Conservation (phyloP, 495 filamentous ascomycete genomes). For the Xylaria curta region DNA sequence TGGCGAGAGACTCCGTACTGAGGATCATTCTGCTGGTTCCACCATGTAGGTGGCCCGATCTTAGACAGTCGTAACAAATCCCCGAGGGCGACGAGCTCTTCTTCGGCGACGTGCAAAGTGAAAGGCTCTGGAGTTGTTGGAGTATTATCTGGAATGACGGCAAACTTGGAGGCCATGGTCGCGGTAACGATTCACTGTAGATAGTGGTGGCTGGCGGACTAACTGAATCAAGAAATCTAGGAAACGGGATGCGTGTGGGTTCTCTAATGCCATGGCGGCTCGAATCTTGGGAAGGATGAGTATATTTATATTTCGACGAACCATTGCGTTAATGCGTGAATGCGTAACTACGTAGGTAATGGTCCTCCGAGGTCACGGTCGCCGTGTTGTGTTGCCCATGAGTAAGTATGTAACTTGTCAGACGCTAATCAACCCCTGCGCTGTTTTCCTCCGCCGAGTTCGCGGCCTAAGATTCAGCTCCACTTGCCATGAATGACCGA, state of each 20-base stretch:
- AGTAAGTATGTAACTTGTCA: neutral
- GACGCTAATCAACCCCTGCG: neutral
- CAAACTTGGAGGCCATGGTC: conserved; percentile 21
- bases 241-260: conserved; percentile 6
- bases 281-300: neutral
- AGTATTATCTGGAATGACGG: conserved; percentile 17
- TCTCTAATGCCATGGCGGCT: conserved; percentile 2
- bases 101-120: conserved; percentile 34
- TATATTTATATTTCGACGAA: conserved; percentile 10
- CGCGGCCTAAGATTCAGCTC: conserved; percentile 15
- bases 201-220: neutral
- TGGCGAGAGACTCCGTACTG: conserved; percentile 61
- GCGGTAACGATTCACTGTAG: conserved; percentile 13
- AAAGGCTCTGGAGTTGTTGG: conserved; percentile 29
- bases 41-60: conserved; percentile 59
- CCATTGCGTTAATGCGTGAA: neutral
- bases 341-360: neutral
- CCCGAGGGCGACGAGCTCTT: conserved; percentile 54
- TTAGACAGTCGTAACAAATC: conserved; percentile 58
- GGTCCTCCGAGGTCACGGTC: conserved; percentile 17
- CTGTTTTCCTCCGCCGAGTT: conserved; percentile 17
- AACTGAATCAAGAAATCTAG: conserved; percentile 11
- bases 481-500: neutral
- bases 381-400: neutral
- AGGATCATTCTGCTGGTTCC: conserved; percentile 49